Conservation (phyloP, 2,329 filamentous ascomycete species). For the Nigrospora oryzae region DNA sequence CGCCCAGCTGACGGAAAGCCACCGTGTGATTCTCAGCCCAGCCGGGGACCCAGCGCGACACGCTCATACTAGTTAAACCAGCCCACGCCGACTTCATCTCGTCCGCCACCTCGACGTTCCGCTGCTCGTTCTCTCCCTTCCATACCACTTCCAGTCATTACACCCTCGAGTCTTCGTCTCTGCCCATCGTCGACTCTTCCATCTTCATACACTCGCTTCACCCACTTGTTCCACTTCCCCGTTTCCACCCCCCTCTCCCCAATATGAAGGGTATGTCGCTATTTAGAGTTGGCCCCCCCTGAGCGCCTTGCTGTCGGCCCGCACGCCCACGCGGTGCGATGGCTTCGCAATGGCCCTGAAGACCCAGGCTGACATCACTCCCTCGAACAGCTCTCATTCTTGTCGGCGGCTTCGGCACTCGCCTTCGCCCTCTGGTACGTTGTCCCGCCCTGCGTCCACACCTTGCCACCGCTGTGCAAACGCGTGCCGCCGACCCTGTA, state of each 20-base stretch:
- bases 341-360: neutral
- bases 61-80: no score
- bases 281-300: neutral
- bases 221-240: neutral
- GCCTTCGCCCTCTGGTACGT: conserved; percentile 87
- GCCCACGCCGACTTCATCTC: no score
- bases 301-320: no score
- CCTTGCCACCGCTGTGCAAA: neutral
- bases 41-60: no score
- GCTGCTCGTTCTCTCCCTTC: conserved; percentile 6
- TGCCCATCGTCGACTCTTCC: neutral
- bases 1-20: conserved; percentile 1
- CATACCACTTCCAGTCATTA: neutral
- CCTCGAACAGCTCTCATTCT: conserved; percentile 76
- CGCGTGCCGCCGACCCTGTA: neutral
- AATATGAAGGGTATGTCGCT: conserved; percentile 31
- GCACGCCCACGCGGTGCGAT: neutral
- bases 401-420: conserved; percentile 97
- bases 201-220: conserved; percentile 1
- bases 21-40: conserved; percentile 1
- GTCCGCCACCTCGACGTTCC: no score
- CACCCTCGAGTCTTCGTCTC: neutral
- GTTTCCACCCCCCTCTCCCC: conserved; percentile 1
- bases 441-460: neutral
- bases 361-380: conserved; percentile 9